Base-by-base conservation (phyloP, 345 rosid genomes). In the Acer saccharum region DNA sequence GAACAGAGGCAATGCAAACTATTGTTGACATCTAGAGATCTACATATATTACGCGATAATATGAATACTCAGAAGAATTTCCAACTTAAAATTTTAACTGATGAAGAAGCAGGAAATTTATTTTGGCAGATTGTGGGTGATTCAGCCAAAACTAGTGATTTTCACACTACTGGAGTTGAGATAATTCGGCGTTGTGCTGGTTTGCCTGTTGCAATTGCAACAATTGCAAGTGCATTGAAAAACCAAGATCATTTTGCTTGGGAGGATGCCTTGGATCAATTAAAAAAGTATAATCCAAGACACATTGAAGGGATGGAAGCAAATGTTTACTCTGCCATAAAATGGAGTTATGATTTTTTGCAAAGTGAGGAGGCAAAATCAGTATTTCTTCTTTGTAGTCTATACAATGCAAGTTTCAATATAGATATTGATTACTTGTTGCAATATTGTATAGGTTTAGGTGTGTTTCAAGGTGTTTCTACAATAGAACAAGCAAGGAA, bases 1-100 rank as follows among this genome's bases (percentile, higher is more conserved):
- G 46, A 27, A 71, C 65, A 16, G 4, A 5, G 21, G 12, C 0
- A 43, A 27, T 83, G 82, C 79, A 87, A 85, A 32, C 0, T 85
- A 18, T 39, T 85, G 17, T 0, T 87, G 25, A 81, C 86, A 0
- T 79, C 88, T 0, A 79, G 81, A 57, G 7, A 9, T 0, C 44
- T 0, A 13, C 16, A 62, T 27, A 62, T 87, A 7, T 46, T 84
- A 43, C 0, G 0, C 1, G 55, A 5, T 44, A 70, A 43, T 27
- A 78, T 80, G 87, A 61, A 65, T 7, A n/a, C 16, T 35, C 44
- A 68, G 0, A 75, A 54, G 4, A 29, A 4, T 52, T 54, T 54
- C 64, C 0, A 0, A 1, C 44, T 81, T 7, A 16, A 41, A 10
- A 20, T 21, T 39, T 35, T 80, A 2, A 1, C 46, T 2, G 3